Evolutionary conservation across 441 rosid species (phyloP).

Genomic region (Aquilaria agallochum): DNA sequence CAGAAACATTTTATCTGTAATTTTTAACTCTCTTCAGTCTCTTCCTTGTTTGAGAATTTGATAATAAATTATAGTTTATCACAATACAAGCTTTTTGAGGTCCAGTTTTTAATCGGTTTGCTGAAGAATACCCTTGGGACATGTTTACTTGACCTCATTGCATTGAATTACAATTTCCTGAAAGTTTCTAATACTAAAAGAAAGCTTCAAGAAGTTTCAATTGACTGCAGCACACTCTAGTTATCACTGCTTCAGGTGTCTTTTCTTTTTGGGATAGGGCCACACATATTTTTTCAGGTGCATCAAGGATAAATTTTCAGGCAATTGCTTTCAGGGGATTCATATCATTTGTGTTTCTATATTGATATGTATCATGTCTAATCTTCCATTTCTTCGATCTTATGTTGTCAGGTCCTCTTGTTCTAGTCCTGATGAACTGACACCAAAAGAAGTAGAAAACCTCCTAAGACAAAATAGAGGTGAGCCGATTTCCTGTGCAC

Average conservation of each 20-base stretch:
- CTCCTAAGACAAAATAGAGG: conserved; percentile 53
- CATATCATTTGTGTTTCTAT: too few species aligned
- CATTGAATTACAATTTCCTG: too few species aligned
- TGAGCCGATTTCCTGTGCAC: conserved; percentile 17
- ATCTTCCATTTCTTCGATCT: conserved; percentile 4
- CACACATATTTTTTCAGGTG: too few species aligned
- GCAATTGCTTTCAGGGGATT: too few species aligned
- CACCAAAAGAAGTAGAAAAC: conserved; percentile 52
- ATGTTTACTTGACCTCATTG: neutral
- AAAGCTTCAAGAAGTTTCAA: neutral
- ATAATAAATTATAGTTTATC: neutral
- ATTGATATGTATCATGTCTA: too few species aligned
- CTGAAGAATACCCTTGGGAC: neutral
- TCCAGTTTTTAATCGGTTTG: neutral
- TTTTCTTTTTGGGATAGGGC: too few species aligned
- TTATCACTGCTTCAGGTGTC: too few species aligned
- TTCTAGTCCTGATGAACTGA: conserved; percentile 61
- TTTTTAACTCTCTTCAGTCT: neutral
- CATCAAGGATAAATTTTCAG: too few species aligned
- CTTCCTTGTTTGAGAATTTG: too few species aligned
- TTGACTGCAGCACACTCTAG: too few species aligned
- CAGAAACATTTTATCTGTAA: conserved; percentile 7
- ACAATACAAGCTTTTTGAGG: conserved; percentile 2
- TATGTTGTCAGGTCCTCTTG: conserved; percentile 48
- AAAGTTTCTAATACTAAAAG: conserved; percentile 3